phyloP scores from a whole-genome alignment of 1,284 basidiomycete species.

The Hypsizygus ulmarius region DNA sequence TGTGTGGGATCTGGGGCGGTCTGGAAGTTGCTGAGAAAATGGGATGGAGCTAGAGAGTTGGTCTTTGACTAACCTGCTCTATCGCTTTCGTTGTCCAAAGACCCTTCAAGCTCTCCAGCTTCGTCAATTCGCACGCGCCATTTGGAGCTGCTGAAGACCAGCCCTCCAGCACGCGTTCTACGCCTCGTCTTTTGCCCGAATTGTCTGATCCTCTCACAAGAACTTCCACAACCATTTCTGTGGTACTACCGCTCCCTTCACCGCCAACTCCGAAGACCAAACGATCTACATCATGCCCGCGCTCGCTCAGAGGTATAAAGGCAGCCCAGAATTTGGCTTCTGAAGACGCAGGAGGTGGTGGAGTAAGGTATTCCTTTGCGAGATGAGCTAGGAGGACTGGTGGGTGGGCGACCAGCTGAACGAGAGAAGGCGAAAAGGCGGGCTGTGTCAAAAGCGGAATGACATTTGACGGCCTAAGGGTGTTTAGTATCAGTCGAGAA shows the following conservation, averaged over 20 bases:
- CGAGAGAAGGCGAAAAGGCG: constrained; percentile 63
- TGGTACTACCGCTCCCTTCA: constrained; percentile 43
- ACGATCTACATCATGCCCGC: constrained; percentile 55
- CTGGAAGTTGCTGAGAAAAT: constrained; percentile 25
- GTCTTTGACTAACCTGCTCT: constrained; percentile 38
- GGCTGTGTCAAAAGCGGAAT: constrained; percentile 57
- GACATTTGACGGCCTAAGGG: constrained; percentile 50
- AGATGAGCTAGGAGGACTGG: constrained; percentile 62
- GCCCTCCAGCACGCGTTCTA: constrained; percentile 64
- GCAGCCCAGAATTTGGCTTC: constrained; percentile 73
- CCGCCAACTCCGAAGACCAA: constrained; percentile 58
- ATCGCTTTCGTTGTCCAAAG: constrained; percentile 42
- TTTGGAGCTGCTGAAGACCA: constrained; percentile 41
- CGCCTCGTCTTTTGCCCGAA: constrained; percentile 42
- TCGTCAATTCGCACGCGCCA: constrained; percentile 44
- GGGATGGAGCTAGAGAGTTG: background rate
- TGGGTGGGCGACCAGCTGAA: constrained; percentile 66
- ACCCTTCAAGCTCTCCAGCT: constrained; percentile 46
- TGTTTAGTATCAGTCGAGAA: constrained; percentile 67
- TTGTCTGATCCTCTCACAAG: constrained; percentile 47
- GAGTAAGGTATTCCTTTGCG: constrained; percentile 62
- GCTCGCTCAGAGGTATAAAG: constrained; percentile 65
- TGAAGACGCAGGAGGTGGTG: constrained; percentile 60
- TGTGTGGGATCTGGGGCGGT: constrained; percentile 54
- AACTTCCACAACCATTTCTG: constrained; percentile 63